A percentile compares a stretch with the other conserved stretches of the same genome.
These are phyloP conservation scores for Ceriops tagal DNA, from an alignment of 345 rosid genomes.

Conservation along the genomic window DNA sequence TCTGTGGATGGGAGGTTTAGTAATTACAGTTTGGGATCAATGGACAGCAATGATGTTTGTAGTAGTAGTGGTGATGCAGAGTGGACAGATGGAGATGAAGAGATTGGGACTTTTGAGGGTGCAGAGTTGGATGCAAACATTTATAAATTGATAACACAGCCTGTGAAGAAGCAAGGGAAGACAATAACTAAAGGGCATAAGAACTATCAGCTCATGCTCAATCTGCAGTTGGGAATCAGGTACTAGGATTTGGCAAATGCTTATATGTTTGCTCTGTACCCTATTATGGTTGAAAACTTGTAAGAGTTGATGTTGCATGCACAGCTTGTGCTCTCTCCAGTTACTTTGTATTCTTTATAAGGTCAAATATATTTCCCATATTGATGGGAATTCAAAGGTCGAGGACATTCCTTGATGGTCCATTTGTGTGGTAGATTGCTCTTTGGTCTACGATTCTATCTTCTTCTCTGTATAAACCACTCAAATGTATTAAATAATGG, in stretches of 20 bases:
- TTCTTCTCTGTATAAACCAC: no score
- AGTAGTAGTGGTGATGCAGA: constrained; percentile 29
- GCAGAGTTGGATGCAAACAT: constrained; percentile 40
- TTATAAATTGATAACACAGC: constrained; percentile 44
- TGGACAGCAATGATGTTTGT: constrained; percentile 22
- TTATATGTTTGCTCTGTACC: not conserved
- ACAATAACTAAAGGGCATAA: constrained; percentile 91
- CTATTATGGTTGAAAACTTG: not conserved
- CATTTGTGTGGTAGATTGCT: no score
- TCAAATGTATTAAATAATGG: no score
- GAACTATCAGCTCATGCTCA: constrained; percentile 97
- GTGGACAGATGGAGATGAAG: constrained; percentile 40
- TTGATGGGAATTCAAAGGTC: not conserved
- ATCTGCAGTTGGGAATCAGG: constrained; percentile 97
- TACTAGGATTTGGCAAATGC: constrained; percentile 17
- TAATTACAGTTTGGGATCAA: constrained; percentile 31
- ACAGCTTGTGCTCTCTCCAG: no score
- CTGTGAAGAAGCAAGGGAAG: constrained; percentile 74
- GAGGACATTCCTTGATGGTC: no score
- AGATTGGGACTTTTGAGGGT: constrained; percentile 33
- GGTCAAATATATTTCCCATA: no score
- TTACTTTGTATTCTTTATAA: no score
- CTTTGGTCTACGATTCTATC: no score
- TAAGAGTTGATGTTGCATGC: not conserved
- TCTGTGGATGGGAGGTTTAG: constrained; percentile 68